Percentiles rank a stretch among this genome's conserved stretches.
These are phyloP conservation scores for Citrullus colocynthis DNA, from an alignment of 306 rosid genomes.

Conservation along the genomic window DNA sequence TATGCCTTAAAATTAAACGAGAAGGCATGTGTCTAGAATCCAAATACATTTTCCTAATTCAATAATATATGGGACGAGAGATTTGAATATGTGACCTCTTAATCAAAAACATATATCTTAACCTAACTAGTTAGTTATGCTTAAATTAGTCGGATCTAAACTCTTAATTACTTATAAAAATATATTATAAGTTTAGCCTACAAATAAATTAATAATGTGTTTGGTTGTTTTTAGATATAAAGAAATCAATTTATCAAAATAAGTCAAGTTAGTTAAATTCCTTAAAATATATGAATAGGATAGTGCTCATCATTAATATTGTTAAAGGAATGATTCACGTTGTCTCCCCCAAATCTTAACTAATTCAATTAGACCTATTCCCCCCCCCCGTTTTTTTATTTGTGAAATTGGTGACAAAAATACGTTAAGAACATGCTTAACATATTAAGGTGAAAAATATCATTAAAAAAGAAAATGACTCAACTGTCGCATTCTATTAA, in stretches of 20 bases:
- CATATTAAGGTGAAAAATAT: background rate
- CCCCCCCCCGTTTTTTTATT: background rate
- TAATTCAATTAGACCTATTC: background rate
- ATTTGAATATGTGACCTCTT: too few species aligned
- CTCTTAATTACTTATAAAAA: too few species aligned
- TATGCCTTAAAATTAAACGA: too few species aligned
- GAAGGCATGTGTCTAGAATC: too few species aligned
- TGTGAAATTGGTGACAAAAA: background rate
- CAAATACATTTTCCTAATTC: too few species aligned
- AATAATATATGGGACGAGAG: too few species aligned
- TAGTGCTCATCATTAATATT: background rate
- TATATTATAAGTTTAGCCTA: too few species aligned
- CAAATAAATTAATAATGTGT: background rate
- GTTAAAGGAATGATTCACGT: background rate
- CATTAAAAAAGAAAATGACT: background rate
- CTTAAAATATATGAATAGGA: background rate
- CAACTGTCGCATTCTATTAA: background rate
- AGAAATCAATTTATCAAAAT: background rate
- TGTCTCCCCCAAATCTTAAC: background rate
- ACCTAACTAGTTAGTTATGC: too few species aligned
- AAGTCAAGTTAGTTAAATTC: background rate
- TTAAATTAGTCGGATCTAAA: too few species aligned
- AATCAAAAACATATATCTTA: too few species aligned
- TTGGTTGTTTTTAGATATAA: background rate
- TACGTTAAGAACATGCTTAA: background rate